Base-by-base conservation (phyloP, 225 moss, liverwort and hornwort species). In the Bryum argenteum region DNA sequence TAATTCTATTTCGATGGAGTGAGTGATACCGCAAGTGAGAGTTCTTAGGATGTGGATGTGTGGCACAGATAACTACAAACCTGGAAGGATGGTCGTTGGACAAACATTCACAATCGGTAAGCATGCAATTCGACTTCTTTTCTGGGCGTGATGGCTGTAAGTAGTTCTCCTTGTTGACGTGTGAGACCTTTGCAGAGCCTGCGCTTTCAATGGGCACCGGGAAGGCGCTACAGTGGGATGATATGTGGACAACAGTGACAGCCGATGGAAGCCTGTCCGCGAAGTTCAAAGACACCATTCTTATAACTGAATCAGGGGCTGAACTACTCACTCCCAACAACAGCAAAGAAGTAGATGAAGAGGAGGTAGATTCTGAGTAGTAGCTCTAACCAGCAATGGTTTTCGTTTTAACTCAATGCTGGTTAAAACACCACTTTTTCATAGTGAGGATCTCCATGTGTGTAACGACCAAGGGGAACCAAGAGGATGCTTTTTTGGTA, bases 71-170 rank as follows among this genome's bases (percentile, higher is more conserved):
- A 97, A 92, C 77, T 87, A 81, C 52, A 90, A 90, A 69, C 61
- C 86, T 15, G 96, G 96, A 20, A 87, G 80, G 22, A 91, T 94
- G 96, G 79, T 63, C 67, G 75, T 83, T 70, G 93, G 93, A 69
- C 96, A 97, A 76, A 90, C 91, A 1, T 94, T 97, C 54, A 97
- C 96, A 6, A 93, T 97, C 28, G 96, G 96, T 93, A 73, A 79
- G 83, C 22, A 33, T 33, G 33, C 33, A 33, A 33, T 6, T 33
- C 33, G 33, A 5, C 7, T 33, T 6, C 4, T 33, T 33, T 33
- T 2, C 28, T 28, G 5, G 5, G 28, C 28, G 28, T 28, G 33
- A 33, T 33, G 33, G 33, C 33, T 33, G 33, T 33, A 33, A 6
- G 5, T 33, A 4, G 33, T 33, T 33, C 33, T 33, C 33, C 5